Evolutionary conservation across 2,329 filamentous ascomycete species (phyloP), one percentile per base, ranked within the genome.

Genomic region (Trichoderma asperellum): DNA sequence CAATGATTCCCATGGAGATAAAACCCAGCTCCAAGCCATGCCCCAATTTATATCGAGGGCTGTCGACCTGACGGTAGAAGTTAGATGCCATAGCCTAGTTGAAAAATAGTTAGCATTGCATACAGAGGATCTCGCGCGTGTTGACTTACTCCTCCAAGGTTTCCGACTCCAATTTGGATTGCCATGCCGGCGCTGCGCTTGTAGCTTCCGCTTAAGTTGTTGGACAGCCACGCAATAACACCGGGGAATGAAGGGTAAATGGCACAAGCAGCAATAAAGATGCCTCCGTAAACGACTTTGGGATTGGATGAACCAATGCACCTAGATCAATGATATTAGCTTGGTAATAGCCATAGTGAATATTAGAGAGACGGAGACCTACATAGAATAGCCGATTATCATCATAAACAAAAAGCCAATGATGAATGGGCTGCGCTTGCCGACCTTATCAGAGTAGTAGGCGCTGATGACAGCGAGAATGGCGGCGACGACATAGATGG

Each of bases 231-330:
- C 0, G 90, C 85, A 62, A 96, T 91, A 0, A 91, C 91, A 65
- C 94, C 94, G 0, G 92, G 83, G 69, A 96, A 91, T 34, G 88
- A 89, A 0, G 93, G 92, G 73, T 95, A 96, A 68, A 96, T 94
- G 2, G 91, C 91, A 69, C 92, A 86, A 0, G 92, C 91, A 0
- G 88, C 91, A 0, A 96, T 81, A 78, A 94, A 96, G 0, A 90
- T 90, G 0, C 91, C 93, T 0, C 87, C 91, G 73, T 96, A 97
- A 12, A 88, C 83, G 0, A 89, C 88, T 1, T 82, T 83, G 1
- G 88, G 83, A 68, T 89, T 88, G 4, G 75, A 73, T 69, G 85
- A 86, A 2, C 84, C 83, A 43, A 90, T 85, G 77, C 88, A 90
- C 73, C 86, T 88, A 64, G 82, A 79, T n/a, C 4, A 60, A 32